Base-by-base conservation (phyloP, 1,139 yeast genomes). In the Zygosaccharomyces pseudobailii region DNA sequence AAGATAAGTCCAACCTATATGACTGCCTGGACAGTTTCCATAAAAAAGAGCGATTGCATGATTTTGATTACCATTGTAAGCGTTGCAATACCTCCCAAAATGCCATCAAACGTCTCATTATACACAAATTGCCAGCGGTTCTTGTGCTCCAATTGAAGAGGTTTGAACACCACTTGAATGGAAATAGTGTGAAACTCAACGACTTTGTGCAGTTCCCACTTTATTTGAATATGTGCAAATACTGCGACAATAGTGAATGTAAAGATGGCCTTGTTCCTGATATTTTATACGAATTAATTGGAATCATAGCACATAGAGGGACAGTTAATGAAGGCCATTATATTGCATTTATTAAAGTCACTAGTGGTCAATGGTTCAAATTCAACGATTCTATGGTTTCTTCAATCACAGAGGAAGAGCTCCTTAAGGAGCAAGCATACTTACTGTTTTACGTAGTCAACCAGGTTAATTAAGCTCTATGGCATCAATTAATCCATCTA, bases 301-400 rank as follows among this genome's bases (percentile, higher is more conserved):
- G 94, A 1, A 79, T 89, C 35, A 84, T 92, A 8, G 82, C 90
- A 59, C 98, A 92, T 65, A 82, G 82, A 40, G 98, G 98, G 1
- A 82, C 92, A 23, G 94, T 90, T 5, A 87, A 88, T 62, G 92
- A 97, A 1, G 98, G 98, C 9, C 98, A 92, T 67, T 92, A 92
- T 64, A 78, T 90, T 17, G 86, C 94, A 21, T 77, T 84, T 57
- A 76, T 87, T 53, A 90, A 89, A 63, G 79, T 76, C 54, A 73
- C 79, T 19, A 76, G 78, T 40, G 89, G 90, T 9, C 64, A 76
- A 59, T 92, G 98, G 98, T 84, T 84, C 62, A 83, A 80, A 64
- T 90, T 89, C 65, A 96, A 92, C 63, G 98, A 92, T 68, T 82
- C 94, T 23, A 80, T 84, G 59, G 86, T 92, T n/a, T 79, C 90